Percentiles rank a stretch among this genome's conserved stretches.
Evolutionary conservation across 2,329 filamentous ascomycete genomes (phyloP).

Genomic region (Cephalotrichum gorgonifer): DNA sequence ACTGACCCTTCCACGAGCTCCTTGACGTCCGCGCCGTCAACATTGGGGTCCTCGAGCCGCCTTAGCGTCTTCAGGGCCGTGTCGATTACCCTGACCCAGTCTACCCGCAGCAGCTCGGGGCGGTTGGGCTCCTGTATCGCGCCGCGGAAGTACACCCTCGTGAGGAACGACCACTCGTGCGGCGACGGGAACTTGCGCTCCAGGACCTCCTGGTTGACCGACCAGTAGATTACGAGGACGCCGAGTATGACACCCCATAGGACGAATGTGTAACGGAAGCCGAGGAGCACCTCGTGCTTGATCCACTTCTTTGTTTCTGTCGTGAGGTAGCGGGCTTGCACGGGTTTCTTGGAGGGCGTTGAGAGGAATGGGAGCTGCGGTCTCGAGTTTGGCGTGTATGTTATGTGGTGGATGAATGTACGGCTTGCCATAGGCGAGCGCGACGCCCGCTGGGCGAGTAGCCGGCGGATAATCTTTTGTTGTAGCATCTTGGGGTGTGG

Average conservation of each 20-base stretch:
- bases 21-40: conserved; percentile 57
- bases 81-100: conserved; percentile 59
- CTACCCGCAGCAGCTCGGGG: conserved; percentile 38
- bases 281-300: conserved; percentile 59
- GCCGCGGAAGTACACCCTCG: conserved; percentile 56
- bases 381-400: conserved; percentile 16
- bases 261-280: conserved; percentile 55
- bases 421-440: conserved; percentile 7
- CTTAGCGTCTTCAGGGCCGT: conserved; percentile 49
- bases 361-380: conserved; percentile 43
- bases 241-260: conserved; percentile 55
- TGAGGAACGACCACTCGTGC: conserved; percentile 66
- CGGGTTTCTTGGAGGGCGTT: conserved; percentile 35
- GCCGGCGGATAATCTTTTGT: conserved; percentile 24
- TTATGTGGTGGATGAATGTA: conserved; percentile 10
- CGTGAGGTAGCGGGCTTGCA: conserved; percentile 63
- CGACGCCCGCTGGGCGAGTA: conserved; percentile 15
- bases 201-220: conserved; percentile 61
- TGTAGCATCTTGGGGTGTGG: conserved; percentile 20
- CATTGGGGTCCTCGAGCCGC: conserved; percentile 56
- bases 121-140: conserved; percentile 50
- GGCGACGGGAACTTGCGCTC: conserved; percentile 74
- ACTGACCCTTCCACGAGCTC: conserved; percentile 45
- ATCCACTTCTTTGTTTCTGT: conserved; percentile 65
- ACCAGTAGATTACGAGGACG: conserved; percentile 50